Conservation (phyloP, 306 rosid species). For the Quercus engelmannii region DNA sequence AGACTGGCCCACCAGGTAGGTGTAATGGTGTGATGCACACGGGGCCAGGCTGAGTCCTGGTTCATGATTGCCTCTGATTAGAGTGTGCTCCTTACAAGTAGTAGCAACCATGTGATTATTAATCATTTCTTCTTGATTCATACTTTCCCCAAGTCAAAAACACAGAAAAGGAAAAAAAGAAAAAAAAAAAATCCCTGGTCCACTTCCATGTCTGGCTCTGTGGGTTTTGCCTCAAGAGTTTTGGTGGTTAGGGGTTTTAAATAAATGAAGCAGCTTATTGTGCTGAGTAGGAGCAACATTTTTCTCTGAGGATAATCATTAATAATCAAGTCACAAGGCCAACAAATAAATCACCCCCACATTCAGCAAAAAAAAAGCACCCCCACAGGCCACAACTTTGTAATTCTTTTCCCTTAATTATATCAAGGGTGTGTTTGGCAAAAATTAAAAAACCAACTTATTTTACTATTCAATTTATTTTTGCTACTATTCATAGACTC, state of each 20-base stretch:
- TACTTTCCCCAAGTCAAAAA: constrained; percentile 19
- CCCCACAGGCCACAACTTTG: background rate
- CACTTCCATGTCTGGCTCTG: constrained; percentile 2
- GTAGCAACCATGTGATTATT: constrained; percentile 20
- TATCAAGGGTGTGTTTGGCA: background rate
- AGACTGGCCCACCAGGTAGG: background rate
- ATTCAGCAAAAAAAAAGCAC: background rate
- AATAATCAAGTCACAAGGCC: background rate
- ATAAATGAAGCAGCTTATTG: background rate
- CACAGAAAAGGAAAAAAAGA: background rate
- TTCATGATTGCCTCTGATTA: constrained; percentile 22
- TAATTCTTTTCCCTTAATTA: background rate
- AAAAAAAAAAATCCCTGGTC: background rate
- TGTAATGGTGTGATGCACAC: constrained; percentile 13
- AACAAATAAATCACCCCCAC: background rate
- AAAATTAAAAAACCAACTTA: too few species aligned
- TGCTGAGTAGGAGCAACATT: background rate
- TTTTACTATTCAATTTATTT: too few species aligned
- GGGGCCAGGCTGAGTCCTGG: constrained; percentile 21
- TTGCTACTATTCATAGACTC: rapidly evolving
- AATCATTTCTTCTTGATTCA: constrained; percentile 19
- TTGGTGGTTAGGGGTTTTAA: background rate
- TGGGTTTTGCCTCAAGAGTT: background rate
- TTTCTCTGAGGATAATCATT: background rate
- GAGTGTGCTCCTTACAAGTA: constrained; percentile 24